A percentile compares a stretch with the other conserved stretches of the same genome.
Conservation (phyloP, 345 rosid genomes). For the rapeseed (Brassica napus) region Da-Ae NC_063436.1:31220501-31221000, state of each 20-base stretch:
- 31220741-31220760: neutral
- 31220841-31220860: neutral
- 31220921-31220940: neutral
- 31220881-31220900: neutral
- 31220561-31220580: neutral
- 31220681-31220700: slow-evolving; percentile 4
- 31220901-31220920: neutral
- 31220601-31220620: neutral
- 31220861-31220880: neutral
- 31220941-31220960: neutral
- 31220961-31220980: neutral
- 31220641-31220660: neutral
- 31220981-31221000: neutral
- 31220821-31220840: neutral
- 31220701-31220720: neutral
- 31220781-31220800: neutral
- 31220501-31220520: neutral
- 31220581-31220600: neutral
- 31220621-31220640: neutral
- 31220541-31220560: neutral
- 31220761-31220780: neutral
- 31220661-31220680: neutral
- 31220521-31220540: neutral
- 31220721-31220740: neutral
- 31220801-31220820: neutral